These are phyloP conservation scores for Lumnitzera racemosa DNA, from an alignment of 345 rosid species.

Conservation along the genomic window DNA sequence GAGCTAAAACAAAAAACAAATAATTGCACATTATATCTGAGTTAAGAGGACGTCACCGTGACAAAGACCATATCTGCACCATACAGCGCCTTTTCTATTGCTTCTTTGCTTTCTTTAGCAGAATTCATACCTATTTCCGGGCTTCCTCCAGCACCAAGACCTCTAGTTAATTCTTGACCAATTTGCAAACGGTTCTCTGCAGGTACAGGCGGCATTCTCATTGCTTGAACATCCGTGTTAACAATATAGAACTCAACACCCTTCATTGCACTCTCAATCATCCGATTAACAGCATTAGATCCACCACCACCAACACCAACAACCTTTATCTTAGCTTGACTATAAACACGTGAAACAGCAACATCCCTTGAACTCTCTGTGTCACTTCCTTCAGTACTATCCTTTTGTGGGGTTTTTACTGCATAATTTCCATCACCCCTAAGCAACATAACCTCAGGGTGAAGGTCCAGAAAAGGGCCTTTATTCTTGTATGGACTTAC, in stretches of 20 bases:
- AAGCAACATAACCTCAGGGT: constrained; percentile 81
- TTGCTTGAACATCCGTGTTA: constrained; percentile 85
- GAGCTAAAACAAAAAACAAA: no score
- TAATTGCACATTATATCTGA: no score
- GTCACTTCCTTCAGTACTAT: constrained; percentile 32
- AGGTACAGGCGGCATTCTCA: constrained; percentile 81
- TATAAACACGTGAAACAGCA: constrained; percentile 38
- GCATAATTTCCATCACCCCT: constrained; percentile 57
- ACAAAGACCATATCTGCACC: constrained; percentile 98
- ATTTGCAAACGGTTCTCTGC: constrained; percentile 79
- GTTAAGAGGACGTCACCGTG: constrained; percentile 48
- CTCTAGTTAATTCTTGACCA: constrained; percentile 92
- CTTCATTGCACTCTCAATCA: constrained; percentile 90
- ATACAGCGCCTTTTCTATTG: constrained; percentile 81
- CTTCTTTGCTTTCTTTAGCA: constrained; percentile 83
- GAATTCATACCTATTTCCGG: constrained; percentile 97
- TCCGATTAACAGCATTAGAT: constrained; percentile 94
- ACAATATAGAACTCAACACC: constrained; percentile 97
- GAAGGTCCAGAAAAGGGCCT: constrained; percentile 74
- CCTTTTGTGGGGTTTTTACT: constrained; percentile 29
- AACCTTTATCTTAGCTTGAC: constrained; percentile 89
- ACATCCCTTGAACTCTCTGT: constrained; percentile 40
- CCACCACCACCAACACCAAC: constrained; percentile 99
- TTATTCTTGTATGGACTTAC: constrained; percentile 44
- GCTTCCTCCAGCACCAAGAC: constrained; percentile 97